A percentile compares a stretch with the other conserved stretches of the same genome.
These are phyloP conservation scores for Baorangia bicolor DNA, from an alignment of 768 basidiomycete genomes.

Conservation along the genomic window DNA sequence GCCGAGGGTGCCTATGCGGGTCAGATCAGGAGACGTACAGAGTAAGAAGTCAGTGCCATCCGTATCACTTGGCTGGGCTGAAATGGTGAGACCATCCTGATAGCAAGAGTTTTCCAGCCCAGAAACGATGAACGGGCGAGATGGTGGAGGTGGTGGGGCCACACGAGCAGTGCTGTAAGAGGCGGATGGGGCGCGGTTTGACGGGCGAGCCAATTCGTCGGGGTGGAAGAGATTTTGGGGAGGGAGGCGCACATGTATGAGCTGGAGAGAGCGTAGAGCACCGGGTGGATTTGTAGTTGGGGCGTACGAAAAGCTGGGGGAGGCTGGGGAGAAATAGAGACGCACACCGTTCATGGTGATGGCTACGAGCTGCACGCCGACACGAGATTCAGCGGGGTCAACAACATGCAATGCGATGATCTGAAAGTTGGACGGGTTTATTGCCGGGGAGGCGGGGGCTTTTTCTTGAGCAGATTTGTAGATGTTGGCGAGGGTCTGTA, in stretches of 20 bases:
- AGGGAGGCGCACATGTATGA: slow-evolving; percentile 78
- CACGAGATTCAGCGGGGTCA: slow-evolving; percentile 61
- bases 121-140: slow-evolving; percentile 59
- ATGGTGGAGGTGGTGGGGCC: slow-evolving; percentile 41
- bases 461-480: slow-evolving; percentile 80
- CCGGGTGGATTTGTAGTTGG: slow-evolving; percentile 29
- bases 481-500: slow-evolving; percentile 74
- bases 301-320: slow-evolving; percentile 48
- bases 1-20: slow-evolving; percentile 67
- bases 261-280: slow-evolving; percentile 48
- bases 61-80: slow-evolving; percentile 71
- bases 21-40: slow-evolving; percentile 74
- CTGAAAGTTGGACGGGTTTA: slow-evolving; percentile 68
- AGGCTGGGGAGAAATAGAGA: slow-evolving; percentile 72
- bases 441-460: slow-evolving; percentile 70
- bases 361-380: slow-evolving; percentile 74
- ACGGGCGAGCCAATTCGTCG: slow-evolving; percentile 59
- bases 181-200: slow-evolving; percentile 40
- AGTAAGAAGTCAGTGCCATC: slow-evolving; percentile 74
- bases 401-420: slow-evolving; percentile 72
- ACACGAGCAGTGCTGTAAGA: slow-evolving; percentile 50
- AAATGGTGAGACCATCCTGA: slow-evolving; percentile 62
- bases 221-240: slow-evolving; percentile 76
- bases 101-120: slow-evolving; percentile 64
- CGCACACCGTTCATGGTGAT: slow-evolving; percentile 81